These are phyloP conservation scores for Sporopachydermia quercuum DNA, from an alignment of 805 yeast genomes.

Conservation along the genomic window DNA sequence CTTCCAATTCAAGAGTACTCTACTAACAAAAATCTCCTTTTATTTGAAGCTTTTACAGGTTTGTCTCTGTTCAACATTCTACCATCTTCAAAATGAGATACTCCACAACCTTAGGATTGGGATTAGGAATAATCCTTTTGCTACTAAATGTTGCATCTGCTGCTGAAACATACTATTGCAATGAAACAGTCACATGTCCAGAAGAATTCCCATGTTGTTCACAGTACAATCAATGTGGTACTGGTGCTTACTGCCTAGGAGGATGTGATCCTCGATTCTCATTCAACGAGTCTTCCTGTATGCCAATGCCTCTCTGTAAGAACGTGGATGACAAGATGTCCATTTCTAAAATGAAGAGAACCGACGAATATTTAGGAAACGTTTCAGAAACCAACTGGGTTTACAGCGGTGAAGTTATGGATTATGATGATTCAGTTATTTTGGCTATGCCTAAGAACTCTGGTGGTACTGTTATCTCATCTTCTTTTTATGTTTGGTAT, in stretches of 20 bases:
- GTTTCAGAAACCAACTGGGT: constrained; percentile 53
- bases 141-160: too few species aligned
- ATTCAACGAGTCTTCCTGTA: constrained; percentile 50
- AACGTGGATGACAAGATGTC: constrained; percentile 23
- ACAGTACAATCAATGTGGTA: constrained; percentile 67
- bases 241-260: constrained; percentile 66
- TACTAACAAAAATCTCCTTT: too few species aligned
- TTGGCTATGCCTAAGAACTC: constrained; percentile 69
- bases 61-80: too few species aligned
- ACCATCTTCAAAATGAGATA: too few species aligned
- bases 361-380: constrained; percentile 51
- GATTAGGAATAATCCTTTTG: too few species aligned
- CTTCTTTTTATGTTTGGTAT: constrained; percentile 74
- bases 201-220: constrained; percentile 75
- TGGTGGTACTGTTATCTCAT: constrained; percentile 67
- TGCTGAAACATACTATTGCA: too few species aligned
- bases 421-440: constrained; percentile 40
- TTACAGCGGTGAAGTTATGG: constrained; percentile 43
- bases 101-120: too few species aligned
- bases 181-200: constrained; percentile 71
- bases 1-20: too few species aligned
- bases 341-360: constrained; percentile 19
- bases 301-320: constrained; percentile 73
- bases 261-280: constrained; percentile 77
- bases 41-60: too few species aligned